Evolutionary conservation across 192 early-diverging fungal species (phyloP).

Genomic region (Chytriomyces sp.): DNA sequence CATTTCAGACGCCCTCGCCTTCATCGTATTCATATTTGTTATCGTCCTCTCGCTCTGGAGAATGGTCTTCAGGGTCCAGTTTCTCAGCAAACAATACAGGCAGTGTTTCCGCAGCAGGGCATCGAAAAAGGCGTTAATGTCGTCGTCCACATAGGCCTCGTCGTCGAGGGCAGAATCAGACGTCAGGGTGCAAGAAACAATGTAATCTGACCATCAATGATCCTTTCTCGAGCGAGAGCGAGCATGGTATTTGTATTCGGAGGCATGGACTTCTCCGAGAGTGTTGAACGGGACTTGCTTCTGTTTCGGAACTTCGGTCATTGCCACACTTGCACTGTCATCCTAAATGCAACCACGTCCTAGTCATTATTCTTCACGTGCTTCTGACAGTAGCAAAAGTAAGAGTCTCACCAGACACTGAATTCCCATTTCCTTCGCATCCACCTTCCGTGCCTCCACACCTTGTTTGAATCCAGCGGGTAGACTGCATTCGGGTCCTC

Average conservation of each 20-base stretch:
- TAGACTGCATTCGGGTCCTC: slow-evolving; percentile 70
- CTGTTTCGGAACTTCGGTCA: slow-evolving; percentile 32
- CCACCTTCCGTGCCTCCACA: slow-evolving; percentile 45
- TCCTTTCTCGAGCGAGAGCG: slow-evolving; percentile 70
- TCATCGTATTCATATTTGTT: slow-evolving; percentile 54
- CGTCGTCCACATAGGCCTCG: slow-evolving; percentile 81
- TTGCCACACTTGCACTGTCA: slow-evolving; percentile 30
- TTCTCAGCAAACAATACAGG: slow-evolving; percentile 44
- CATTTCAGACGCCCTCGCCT: slow-evolving; percentile 49
- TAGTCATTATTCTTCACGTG: background rate
- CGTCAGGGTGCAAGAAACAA: slow-evolving; percentile 6
- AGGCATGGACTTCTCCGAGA: slow-evolving; percentile 76
- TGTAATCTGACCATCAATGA: background rate
- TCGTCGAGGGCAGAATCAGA: slow-evolving; percentile 70
- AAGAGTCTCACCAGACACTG: slow-evolving; percentile 36
- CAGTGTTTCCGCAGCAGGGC: slow-evolving; percentile 66
- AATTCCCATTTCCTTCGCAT: slow-evolving; percentile 52
- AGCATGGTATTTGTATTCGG: slow-evolving; percentile 64
- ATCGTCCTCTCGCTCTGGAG: slow-evolving; percentile 21
- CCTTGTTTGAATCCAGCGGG: slow-evolving; percentile 63
- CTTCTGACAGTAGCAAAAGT: background rate
- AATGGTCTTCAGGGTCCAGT: slow-evolving; percentile 8
- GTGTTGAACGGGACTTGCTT: slow-evolving; percentile 58
- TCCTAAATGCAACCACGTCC: slow-evolving; percentile 32
- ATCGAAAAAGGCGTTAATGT: slow-evolving; percentile 84